phyloP scores from a whole-genome alignment of 2,329 filamentous ascomycete genomes.

The Fonsecaea erecta region DNA sequence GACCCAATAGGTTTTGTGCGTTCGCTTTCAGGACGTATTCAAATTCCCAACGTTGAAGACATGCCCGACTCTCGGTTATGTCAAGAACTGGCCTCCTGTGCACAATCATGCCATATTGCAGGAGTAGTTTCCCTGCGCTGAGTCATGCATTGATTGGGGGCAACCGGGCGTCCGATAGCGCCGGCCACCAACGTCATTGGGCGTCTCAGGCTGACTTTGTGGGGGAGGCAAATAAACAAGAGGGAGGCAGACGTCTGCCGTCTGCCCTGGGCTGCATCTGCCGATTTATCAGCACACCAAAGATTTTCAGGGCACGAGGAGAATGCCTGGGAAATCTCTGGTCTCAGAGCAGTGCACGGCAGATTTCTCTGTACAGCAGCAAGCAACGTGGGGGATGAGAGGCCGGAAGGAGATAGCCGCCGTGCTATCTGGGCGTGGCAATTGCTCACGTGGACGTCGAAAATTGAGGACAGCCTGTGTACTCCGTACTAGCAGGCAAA shows the following conservation, averaged over 20 bases:
- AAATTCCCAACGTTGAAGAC: not conserved
- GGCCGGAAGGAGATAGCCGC: conserved; percentile 13
- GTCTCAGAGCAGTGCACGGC: not conserved
- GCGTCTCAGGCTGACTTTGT: conserved; percentile 12
- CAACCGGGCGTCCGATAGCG: not conserved
- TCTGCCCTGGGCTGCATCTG: not conserved
- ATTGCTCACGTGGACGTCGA: conserved; percentile 15
- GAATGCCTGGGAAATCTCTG: not conserved
- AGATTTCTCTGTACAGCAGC: not conserved
- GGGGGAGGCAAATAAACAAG: conserved; percentile 11
- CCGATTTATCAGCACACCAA: not conserved
- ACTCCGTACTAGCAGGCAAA: no score
- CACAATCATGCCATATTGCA: not conserved
- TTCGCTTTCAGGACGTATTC: not conserved
- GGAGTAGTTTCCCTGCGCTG: not conserved
- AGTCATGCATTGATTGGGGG: not conserved
- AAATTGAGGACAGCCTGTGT: no score
- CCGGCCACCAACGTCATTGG: conserved; percentile 20
- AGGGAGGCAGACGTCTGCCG: not conserved
- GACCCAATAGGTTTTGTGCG: not conserved
- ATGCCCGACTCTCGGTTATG: not conserved
- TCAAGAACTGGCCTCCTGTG: not conserved
- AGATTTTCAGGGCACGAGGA: not conserved
- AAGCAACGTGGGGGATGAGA: conserved; percentile 7
- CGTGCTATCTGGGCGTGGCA: not conserved